A percentile compares a stretch with the other conserved stretches of the same genome.
These are phyloP conservation scores for Rutstroemia sydowiana DNA, from an alignment of 2,329 filamentous ascomycete genomes.

Conservation along the genomic window DNA sequence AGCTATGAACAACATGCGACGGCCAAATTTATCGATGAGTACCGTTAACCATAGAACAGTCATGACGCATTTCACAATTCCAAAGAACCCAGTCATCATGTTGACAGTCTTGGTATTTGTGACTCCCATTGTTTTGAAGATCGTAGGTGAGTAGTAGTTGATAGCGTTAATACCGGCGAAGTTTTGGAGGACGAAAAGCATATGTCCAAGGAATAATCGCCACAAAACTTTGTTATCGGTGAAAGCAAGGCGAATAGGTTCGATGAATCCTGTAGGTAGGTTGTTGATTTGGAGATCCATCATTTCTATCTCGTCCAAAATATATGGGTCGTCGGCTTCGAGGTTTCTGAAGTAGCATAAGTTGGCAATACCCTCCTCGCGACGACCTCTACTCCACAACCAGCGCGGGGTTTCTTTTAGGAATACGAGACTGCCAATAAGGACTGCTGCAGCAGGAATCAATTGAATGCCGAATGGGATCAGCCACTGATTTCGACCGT, in stretches of 20 bases:
- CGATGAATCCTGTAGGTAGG: neutral
- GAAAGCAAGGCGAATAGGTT: conserved; percentile 68
- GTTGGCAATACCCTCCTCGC: conserved; percentile 49
- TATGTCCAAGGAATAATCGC: neutral
- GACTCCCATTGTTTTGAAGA: conserved; percentile 21
- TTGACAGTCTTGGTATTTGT: conserved; percentile 17
- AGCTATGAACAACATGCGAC: conserved; percentile 37
- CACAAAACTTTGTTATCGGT: neutral
- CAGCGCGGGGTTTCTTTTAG: conserved; percentile 63
- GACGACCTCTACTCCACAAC: conserved; percentile 22
- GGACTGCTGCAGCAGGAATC: conserved; percentile 27
- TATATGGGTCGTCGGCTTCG: conserved; percentile 50
- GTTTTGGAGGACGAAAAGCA: neutral
- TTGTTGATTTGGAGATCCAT: conserved; percentile 56
- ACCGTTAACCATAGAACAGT: conserved; percentile 43
- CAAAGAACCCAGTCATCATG: conserved; percentile 18
- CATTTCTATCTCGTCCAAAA: conserved; percentile 63
- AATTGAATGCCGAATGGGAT: conserved; percentile 32
- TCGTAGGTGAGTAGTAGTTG: conserved; percentile 22
- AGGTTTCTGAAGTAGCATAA: conserved; percentile 61
- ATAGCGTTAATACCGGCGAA: conserved; percentile 3
- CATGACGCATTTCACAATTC: conserved; percentile 16
- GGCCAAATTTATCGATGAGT: conserved; percentile 52
- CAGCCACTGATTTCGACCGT: conserved; percentile 25
- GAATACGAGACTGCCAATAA: conserved; percentile 39